These are phyloP conservation scores for Sporothrix dimorphospora DNA, from an alignment of 2,329 filamentous ascomycete genomes.

Conservation along the genomic window DNA sequence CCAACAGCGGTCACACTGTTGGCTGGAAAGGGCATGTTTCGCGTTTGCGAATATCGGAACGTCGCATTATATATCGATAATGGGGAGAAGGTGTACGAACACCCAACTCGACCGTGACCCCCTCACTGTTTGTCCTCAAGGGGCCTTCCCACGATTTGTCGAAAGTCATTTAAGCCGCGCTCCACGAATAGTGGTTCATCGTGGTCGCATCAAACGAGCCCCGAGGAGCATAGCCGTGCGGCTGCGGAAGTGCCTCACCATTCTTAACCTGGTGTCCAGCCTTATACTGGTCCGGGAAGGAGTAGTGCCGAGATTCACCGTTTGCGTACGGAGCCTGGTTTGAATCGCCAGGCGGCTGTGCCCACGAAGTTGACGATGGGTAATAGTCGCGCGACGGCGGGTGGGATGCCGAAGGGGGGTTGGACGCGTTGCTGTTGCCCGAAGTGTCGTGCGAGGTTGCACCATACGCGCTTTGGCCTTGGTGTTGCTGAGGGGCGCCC, in stretches of 20 bases:
- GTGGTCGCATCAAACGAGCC: conserved; percentile 50
- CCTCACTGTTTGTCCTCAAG: neutral
- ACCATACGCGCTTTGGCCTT: conserved; percentile 26
- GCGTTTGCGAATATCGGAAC: neutral
- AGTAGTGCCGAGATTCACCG: conserved; percentile 52
- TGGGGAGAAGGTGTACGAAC: too few species aligned
- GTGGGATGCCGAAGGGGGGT: conserved; percentile 34
- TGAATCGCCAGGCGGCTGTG: conserved; percentile 53
- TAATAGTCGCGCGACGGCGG: conserved; percentile 55
- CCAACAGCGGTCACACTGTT: neutral
- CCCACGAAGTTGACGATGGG: conserved; percentile 56
- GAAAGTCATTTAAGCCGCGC: conserved; percentile 43
- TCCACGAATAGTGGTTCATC: conserved; percentile 63
- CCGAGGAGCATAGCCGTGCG: conserved; percentile 47
- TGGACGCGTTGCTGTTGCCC: conserved; percentile 25
- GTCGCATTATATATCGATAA: neutral
- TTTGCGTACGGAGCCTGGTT: conserved; percentile 51
- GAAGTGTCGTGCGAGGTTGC: conserved; percentile 26
- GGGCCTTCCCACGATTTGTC: neutral
- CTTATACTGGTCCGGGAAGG: conserved; percentile 56
- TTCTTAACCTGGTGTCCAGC: conserved; percentile 41
- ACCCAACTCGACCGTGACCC: neutral
- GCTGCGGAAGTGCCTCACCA: conserved; percentile 44
- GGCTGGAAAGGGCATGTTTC: neutral
- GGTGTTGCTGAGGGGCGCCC: conserved; percentile 29